phyloP scores from a whole-genome alignment of 2,329 filamentous ascomycete genomes.

The Zopfia rhizophila region DNA sequence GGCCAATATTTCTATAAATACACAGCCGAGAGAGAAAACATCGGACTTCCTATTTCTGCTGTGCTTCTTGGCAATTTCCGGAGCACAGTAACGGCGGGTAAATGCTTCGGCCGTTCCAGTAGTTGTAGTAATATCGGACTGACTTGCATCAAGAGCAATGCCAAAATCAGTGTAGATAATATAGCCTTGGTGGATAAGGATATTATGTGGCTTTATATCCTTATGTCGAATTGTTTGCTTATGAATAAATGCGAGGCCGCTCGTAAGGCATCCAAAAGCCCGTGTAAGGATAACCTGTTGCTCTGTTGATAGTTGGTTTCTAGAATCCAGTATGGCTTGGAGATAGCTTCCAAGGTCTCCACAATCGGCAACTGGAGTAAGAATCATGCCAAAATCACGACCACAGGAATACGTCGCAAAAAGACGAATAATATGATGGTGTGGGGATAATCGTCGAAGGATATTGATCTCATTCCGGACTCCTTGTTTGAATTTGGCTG shows the following conservation, averaged over 20 bases:
- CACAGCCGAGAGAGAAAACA: slow-evolving; percentile 33
- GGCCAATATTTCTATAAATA: slow-evolving; percentile 28
- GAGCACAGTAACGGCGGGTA: slow-evolving; percentile 20
- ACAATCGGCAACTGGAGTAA: slow-evolving; percentile 27
- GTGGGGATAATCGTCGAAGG: slow-evolving; percentile 7
- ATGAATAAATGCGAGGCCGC: slow-evolving; percentile 17
- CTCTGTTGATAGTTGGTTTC: not conserved
- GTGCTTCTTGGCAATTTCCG: slow-evolving; percentile 20
- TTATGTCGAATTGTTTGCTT: slow-evolving; percentile 21
- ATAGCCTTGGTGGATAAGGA: slow-evolving; percentile 19
- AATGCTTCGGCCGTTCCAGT: slow-evolving; percentile 3
- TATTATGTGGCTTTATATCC: slow-evolving; percentile 27
- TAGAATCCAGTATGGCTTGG: slow-evolving; percentile 5
- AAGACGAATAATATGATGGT: slow-evolving; percentile 21
- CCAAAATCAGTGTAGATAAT: slow-evolving; percentile 30
- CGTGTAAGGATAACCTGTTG: not conserved
- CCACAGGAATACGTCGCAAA: slow-evolving; percentile 16
- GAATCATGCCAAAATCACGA: slow-evolving; percentile 19
- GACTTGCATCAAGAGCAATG: slow-evolving; percentile 8
- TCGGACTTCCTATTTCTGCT: slow-evolving; percentile 26
- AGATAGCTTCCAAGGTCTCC: slow-evolving; percentile 29
- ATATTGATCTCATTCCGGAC: slow-evolving; percentile 19
- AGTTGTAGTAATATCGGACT: slow-evolving; percentile 2
- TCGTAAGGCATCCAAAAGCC: slow-evolving; percentile 20
- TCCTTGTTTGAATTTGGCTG: slow-evolving; percentile 1